Conservation (phyloP, 345 rosid genomes). For the Brassica napus region DNA sequence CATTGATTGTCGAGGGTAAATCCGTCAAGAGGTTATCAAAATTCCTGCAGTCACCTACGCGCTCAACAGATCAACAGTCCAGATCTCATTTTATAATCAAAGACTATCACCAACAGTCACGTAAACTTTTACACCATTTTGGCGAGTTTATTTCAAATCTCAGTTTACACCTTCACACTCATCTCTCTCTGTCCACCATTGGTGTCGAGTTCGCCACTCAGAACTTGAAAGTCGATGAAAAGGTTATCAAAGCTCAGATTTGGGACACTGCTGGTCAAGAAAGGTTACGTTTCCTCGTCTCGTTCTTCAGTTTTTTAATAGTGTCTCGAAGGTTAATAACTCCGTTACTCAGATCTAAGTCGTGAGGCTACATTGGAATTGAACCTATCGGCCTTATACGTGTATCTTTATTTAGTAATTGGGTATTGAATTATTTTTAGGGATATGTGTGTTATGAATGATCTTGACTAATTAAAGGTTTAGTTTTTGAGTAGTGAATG, state of each 20-base stretch:
- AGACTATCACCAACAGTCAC: slow-evolving; percentile 20
- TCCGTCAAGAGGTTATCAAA: background rate
- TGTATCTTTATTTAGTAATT: background rate
- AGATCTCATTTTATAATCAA: slow-evolving; percentile 19
- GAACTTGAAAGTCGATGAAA: slow-evolving; percentile 55
- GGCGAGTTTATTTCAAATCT: slow-evolving; percentile 35
- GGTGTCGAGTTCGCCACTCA: slow-evolving; percentile 80
- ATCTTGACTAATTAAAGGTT: background rate
- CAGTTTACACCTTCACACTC: slow-evolving; percentile 38
- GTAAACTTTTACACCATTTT: slow-evolving; percentile 15
- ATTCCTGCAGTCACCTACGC: background rate
- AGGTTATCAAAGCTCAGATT: slow-evolving; percentile 73
- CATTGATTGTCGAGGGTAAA: background rate
- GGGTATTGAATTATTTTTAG: background rate
- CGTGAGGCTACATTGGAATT: background rate
- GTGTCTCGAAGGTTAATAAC: slow-evolving; percentile 5
- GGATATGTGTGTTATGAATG: no score
- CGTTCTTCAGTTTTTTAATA: background rate
- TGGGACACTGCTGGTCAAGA: slow-evolving; percentile 80
- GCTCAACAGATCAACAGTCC: slow-evolving; percentile 10
- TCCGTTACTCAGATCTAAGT: slow-evolving; percentile 28
- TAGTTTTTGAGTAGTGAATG: background rate
- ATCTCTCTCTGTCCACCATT: slow-evolving; percentile 52
- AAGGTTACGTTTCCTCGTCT: slow-evolving; percentile 32
- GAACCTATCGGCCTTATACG: background rate